A percentile compares a stretch with the other conserved stretches of the same genome.
These are phyloP conservation scores for Pulveroboletus frians DNA, from an alignment of 768 basidiomycete species.

Conservation along the genomic window DNA sequence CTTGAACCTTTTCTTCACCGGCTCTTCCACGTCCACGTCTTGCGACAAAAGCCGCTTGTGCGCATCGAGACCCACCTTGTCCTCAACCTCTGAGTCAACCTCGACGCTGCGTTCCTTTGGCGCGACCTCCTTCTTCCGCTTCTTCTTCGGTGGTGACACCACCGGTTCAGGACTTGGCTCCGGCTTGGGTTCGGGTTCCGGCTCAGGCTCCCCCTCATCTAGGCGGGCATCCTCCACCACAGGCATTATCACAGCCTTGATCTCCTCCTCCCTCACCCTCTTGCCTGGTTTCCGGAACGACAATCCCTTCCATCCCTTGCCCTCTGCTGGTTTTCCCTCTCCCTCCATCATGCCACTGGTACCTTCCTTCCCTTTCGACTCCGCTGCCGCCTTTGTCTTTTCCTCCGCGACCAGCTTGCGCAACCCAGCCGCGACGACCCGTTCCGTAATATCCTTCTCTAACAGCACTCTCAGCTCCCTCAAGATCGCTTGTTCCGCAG, in stretches of 20 bases:
- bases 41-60: constrained; percentile 46
- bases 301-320: constrained; percentile 39
- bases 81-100: constrained; percentile 61
- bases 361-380: constrained; percentile 24
- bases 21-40: constrained; percentile 33
- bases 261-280: constrained; percentile 34
- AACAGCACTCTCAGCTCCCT: constrained; percentile 51
- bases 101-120: constrained; percentile 38
- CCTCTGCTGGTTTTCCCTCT: constrained; percentile 45
- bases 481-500: constrained; percentile 52
- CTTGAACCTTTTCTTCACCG: constrained; percentile 22
- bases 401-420: constrained; percentile 49
- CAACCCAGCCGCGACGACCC: constrained; percentile 51
- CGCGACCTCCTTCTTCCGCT: constrained; percentile 45
- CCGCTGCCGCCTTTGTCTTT: constrained; percentile 33
- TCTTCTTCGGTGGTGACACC: constrained; percentile 52
- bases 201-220: constrained; percentile 28
- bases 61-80: constrained; percentile 29
- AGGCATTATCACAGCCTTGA: constrained; percentile 14
- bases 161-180: constrained; percentile 32
- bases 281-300: constrained; percentile 43
- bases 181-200: constrained; percentile 27
- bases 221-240: constrained; percentile 24
- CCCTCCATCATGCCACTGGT: constrained; percentile 30
- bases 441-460: constrained; percentile 62